These are phyloP conservation scores for Mediolabrus comicus DNA, from an alignment of 108 stramenopile genomes.

Conservation along the genomic window DNA sequence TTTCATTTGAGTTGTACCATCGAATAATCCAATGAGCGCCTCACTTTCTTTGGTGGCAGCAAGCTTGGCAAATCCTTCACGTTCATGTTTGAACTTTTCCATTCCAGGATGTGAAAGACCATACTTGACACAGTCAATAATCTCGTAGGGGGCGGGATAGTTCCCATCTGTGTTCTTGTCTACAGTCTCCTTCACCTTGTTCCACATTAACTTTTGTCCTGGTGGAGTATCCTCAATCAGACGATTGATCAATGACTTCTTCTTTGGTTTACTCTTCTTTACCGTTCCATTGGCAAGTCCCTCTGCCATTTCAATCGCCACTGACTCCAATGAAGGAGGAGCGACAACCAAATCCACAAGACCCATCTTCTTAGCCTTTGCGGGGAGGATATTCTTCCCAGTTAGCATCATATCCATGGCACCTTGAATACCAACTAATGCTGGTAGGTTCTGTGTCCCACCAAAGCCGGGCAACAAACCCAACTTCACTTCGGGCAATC, in stretches of 20 bases:
- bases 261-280: conserved; percentile 83
- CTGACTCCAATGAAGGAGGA: conserved; percentile 81
- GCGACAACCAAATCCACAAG: conserved; percentile 95
- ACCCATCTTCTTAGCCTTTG: conserved; percentile 98
- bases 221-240: conserved; percentile 90
- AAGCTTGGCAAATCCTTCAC: conserved; percentile 94
- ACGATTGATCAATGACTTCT: conserved; percentile 76
- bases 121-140: conserved; percentile 92
- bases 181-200: conserved; percentile 90
- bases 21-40: conserved; percentile 95
- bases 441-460: conserved; percentile 95
- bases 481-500: conserved; percentile 97
- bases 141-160: conserved; percentile 94
- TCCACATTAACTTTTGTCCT: conserved; percentile 92
- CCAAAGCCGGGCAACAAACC: conserved; percentile 98
- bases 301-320: conserved; percentile 84
- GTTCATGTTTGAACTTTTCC: conserved; percentile 86
- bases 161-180: conserved; percentile 94
- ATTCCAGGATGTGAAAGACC: conserved; percentile 78
- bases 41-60: conserved; percentile 95
- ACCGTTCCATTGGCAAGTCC: conserved; percentile 85
- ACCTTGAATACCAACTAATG: conserved; percentile 87
- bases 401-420: conserved; percentile 98
- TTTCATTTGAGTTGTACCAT: conserved; percentile 94
- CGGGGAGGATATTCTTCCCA: conserved; percentile 93